Evolutionary conservation across 345 rosid species (phyloP), one percentile per base, ranked within the genome.

Genomic region (Streptanthus diversifolius): DNA sequence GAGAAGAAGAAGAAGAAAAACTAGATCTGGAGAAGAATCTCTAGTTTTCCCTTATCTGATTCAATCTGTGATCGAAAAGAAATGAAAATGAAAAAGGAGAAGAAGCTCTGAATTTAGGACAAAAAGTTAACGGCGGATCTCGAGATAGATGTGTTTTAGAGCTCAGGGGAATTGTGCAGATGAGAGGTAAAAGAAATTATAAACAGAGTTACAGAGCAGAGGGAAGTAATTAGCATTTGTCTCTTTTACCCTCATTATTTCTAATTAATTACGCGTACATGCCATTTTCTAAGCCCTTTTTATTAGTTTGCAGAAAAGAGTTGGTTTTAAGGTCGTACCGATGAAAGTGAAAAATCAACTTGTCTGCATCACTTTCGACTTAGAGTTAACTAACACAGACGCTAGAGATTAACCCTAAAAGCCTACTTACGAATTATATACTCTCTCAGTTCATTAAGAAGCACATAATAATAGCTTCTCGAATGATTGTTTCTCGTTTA

Each of bases 81-180:
- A 33, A 19, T 19, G 54, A 52, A 61, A 48, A 60, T 56, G 44
- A 59, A 36, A 36, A 56, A 58, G 47, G 36, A 32, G 48, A 37
- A 45, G 75, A 62, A 62, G 74, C 63, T 68, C 53, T 29, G 79
- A 59, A 58, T 25, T 61, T 24, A 24, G 17, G 41, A 41, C 33
- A 41, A 25, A 40, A 19, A 39, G 24, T 58, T 40, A 25, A 76
- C 71, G 67, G 76, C 75, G 80, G 80, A 76, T 76, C 80, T 76
- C 71, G 66, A 76, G 76, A 64, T 44, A 49, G 29, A 49, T 27
- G 54, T 10, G 13, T 17, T 35, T 24, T 3, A 52, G 73, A 54
- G 49, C 75, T 63, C 75, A 63, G 70, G 59, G 74, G 70, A 62
- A 37, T 45, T 39, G 67, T 70, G 76, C 75, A 70, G 75, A 53